Percentiles rank a stretch among this genome's conserved stretches.
phyloP scores from a whole-genome alignment of 2,329 filamentous ascomycete genomes.

The Pseudocercospora crystallina region DNA sequence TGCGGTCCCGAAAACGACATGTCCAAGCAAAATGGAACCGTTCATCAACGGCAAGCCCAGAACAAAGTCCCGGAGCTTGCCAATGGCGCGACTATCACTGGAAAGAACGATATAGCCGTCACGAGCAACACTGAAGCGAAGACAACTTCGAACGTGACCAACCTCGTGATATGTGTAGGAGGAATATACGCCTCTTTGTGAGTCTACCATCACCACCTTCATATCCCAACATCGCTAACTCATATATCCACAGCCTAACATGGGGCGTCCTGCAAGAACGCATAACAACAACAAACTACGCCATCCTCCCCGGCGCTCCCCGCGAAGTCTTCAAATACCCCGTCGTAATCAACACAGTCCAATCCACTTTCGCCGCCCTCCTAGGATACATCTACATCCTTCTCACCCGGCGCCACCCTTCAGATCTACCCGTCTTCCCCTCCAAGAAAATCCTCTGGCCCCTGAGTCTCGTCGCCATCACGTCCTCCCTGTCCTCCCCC shows the following conservation, averaged over 20 bases:
- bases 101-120: conserved; percentile 29
- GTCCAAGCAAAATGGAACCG: conserved; percentile 24
- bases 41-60: conserved; percentile 29
- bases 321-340: conserved; percentile 85
- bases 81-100: conserved; percentile 22
- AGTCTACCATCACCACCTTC: conserved; percentile 18
- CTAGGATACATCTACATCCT: conserved; percentile 80
- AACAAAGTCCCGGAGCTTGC: conserved; percentile 22
- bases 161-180: conserved; percentile 82
- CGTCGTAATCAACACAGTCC: conserved; percentile 93
- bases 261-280: conserved; percentile 98
- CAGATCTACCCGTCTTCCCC: conserved; percentile 69
- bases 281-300: conserved; percentile 89
- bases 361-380: conserved; percentile 82
- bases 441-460: conserved; percentile 71
- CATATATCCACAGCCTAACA: conserved; percentile 60
- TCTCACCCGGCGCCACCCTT: conserved; percentile 50
- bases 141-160: conserved; percentile 43
- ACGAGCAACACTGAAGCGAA: conserved; percentile 18
- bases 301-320: conserved; percentile 48
- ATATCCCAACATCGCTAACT: not conserved
- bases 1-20: not conserved
- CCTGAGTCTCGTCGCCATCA: conserved; percentile 80
- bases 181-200: conserved; percentile 98
- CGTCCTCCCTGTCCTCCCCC: conserved; percentile 84